Base-by-base conservation (phyloP, 1,139 yeast species). In the Hanseniaspora uvarum region DNA sequence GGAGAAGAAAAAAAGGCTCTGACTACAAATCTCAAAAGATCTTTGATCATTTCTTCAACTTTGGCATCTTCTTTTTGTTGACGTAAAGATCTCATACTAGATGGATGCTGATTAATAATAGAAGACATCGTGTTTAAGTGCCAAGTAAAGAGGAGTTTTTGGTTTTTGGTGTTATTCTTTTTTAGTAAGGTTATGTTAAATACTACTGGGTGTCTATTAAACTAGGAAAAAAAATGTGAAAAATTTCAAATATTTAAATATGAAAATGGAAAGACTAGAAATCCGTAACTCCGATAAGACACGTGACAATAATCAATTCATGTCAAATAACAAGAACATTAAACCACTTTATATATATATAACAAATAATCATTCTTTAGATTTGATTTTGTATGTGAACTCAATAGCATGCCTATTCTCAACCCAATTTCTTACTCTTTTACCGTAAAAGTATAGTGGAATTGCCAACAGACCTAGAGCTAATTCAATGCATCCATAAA, bases 1-100 rank as follows among this genome's bases (percentile, higher is more conserved):
- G 88, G 83, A 47, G 82, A 80, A 48, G 87, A 81, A 65, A 89
- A 92, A 69, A 92, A 92, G 24, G 95, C 94, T 59, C 97, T 76
- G 3, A 82, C 81, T 19, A 87, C 95, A 62, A 83, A 80, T 53
- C 65, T 64, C 46, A 67, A 50, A 34, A 67, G 56, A 52, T 62
- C 63, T 79, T 65, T 66, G 34, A 67, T 68, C 44, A 66, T 63
- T 48, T 66, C 69, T 56, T 66, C 69, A 30, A 67, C 66, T 40
- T 68, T 65, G 43, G 65, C 64, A 53, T 54, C 52, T 38, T 54
- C 56, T 21, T 46, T 49, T 37, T 50, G 53, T 19, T 50, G 53
- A 45, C 52, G 52, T 38, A 54, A 24, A 11, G 51, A 24, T 37
- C 18, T 26, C 4, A 36, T 38, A 8, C 19, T 37, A n/a, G 41